A percentile compares a stretch with the other conserved stretches of the same genome.
Evolutionary conservation across 441 rosid species (phyloP).

Genomic region (Arabidopsis hybrid): DNA sequence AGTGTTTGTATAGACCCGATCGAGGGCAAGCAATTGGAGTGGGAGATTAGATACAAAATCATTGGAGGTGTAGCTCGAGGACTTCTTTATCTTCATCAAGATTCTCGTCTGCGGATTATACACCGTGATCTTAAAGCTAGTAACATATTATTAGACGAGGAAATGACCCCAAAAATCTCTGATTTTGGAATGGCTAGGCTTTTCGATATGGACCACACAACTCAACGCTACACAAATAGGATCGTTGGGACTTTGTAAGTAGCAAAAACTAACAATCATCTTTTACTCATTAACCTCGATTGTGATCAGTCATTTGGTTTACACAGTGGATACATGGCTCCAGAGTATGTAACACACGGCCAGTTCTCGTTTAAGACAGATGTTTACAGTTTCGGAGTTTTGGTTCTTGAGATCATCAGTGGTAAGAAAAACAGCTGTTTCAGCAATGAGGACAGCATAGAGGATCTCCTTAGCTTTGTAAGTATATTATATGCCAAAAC

Average conservation of each 20-base stretch:
- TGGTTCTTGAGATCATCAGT: constrained; percentile 57
- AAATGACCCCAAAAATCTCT: constrained; percentile 52
- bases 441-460: constrained; percentile 39
- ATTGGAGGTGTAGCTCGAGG: constrained; percentile 59
- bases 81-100: constrained; percentile 57
- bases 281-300: constrained; percentile 6
- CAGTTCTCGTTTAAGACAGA: constrained; percentile 58
- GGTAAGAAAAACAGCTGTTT: constrained; percentile 50
- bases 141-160: constrained; percentile 49
- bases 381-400: constrained; percentile 56
- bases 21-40: constrained; percentile 44
- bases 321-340: constrained; percentile 64
- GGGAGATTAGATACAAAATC: constrained; percentile 53
- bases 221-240: constrained; percentile 47
- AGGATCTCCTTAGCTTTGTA: constrained; percentile 50
- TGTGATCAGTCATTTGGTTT: constrained; percentile 17
- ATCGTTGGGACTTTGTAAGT: constrained; percentile 61
- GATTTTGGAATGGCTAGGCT: constrained; percentile 58
- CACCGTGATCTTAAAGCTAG: constrained; percentile 57
- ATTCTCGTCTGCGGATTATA: constrained; percentile 52
- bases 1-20: constrained; percentile 43
- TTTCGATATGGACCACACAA: constrained; percentile 44
- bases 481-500: constrained; percentile 18
- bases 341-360: constrained; percentile 54
- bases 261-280: neutral